phyloP scores from a whole-genome alignment of 345 rosid species.

The Gossypium australe region DNA sequence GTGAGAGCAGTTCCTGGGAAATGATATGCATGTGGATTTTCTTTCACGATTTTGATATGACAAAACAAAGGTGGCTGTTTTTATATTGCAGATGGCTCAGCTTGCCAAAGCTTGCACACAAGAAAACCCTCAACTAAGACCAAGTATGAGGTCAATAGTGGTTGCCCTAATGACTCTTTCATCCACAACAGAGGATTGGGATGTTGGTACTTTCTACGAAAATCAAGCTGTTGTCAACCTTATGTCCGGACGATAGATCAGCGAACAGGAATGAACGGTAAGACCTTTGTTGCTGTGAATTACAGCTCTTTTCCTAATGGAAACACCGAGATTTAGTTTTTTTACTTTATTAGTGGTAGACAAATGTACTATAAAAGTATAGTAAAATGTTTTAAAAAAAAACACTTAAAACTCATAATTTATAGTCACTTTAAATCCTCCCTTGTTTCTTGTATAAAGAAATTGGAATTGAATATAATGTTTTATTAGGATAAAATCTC shows the following conservation, averaged over 20 bases:
- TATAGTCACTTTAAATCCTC: no score
- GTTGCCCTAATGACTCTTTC: constrained; percentile 84
- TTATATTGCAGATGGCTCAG: constrained; percentile 67
- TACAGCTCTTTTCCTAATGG: not conserved
- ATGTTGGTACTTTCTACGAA: constrained; percentile 58
- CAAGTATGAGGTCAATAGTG: constrained; percentile 85
- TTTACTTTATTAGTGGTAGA: no score
- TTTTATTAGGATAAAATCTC: no score
- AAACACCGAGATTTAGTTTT: not conserved
- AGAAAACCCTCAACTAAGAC: constrained; percentile 72
- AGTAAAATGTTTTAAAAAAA: no score
- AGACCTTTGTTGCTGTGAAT: not conserved
- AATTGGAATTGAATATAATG: no score
- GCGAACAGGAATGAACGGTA: not conserved
- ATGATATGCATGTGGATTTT: not conserved
- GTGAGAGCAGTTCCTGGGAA: constrained; percentile 26
- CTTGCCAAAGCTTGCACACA: constrained; percentile 85
- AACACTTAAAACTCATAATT: no score
- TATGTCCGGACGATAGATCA: constrained; percentile 57
- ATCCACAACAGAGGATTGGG: constrained; percentile 82
- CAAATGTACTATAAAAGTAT: no score
- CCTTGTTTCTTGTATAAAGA: no score
- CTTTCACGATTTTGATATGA: not conserved
- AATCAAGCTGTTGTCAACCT: constrained; percentile 64
- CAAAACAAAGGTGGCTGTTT: constrained; percentile 2